Conservation (phyloP, 345 rosid species). For the Hibiscus tridactylites region DNA sequence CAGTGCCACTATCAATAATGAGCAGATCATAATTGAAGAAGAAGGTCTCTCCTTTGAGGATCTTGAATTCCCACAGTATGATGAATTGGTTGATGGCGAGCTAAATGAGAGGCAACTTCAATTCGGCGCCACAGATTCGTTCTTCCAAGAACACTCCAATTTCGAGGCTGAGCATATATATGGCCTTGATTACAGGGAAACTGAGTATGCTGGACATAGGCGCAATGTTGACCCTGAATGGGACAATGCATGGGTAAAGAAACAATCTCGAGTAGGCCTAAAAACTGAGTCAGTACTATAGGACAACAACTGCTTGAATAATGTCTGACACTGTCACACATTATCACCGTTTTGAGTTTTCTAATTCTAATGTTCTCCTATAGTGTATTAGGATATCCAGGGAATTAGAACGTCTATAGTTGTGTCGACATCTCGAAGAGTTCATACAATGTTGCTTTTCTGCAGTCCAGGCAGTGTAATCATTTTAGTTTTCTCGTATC, state of each 20-base stretch:
- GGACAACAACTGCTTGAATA: neutral
- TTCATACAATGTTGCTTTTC: slow-evolving; percentile 3
- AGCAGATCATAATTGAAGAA: too few relatives aligned
- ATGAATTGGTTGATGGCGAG: neutral
- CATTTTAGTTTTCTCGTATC: neutral
- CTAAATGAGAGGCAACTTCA: neutral
- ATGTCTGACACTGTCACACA: neutral
- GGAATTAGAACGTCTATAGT: slow-evolving; percentile 3
- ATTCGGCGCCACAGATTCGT: neutral
- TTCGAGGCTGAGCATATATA: neutral
- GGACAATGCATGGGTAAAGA: slow-evolving; percentile 13
- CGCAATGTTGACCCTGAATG: neutral
- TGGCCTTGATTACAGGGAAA: slow-evolving; percentile 2
- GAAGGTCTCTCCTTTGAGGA: too few relatives aligned
- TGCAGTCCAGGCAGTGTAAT: neutral
- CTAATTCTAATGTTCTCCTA: neutral
- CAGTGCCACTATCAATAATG: too few relatives aligned
- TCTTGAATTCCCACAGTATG: neutral
- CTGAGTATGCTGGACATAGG: too few relatives aligned
- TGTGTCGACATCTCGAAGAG: neutral
- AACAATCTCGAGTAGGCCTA: neutral
- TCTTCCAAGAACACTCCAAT: neutral
- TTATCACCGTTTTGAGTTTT: neutral
- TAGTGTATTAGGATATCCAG: neutral
- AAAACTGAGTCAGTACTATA: neutral